Evolutionary conservation across 2,329 filamentous ascomycete species (phyloP).

Genomic region (Colletotrichum sp.): DNA sequence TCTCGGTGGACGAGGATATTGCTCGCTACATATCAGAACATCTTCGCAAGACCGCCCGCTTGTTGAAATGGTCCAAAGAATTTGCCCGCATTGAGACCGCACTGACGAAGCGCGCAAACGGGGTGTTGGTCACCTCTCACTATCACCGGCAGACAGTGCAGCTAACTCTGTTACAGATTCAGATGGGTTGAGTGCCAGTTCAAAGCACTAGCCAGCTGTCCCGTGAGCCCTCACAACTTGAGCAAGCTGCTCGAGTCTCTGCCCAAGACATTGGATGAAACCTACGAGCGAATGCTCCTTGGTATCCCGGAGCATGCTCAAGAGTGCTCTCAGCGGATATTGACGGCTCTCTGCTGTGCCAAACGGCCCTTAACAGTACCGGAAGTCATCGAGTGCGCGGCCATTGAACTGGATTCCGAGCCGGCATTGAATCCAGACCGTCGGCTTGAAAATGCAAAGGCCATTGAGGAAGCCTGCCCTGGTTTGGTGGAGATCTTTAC

Average conservation of each 20-base stretch:
- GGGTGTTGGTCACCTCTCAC: neutral
- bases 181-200: constrained; percentile 28
- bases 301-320: neutral
- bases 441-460: neutral
- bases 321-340: neutral
- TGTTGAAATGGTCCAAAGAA: neutral
- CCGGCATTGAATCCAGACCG: neutral
- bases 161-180: constrained; percentile 25
- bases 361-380: neutral
- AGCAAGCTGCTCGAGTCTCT: constrained; percentile 29
- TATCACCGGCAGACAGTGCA: neutral
- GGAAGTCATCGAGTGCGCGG: neutral
- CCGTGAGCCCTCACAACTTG: neutral
- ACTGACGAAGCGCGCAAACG: neutral
- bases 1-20: neutral
- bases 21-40: neutral
- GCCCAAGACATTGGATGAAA: constrained; percentile 30
- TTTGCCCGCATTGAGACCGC: neutral
- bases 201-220: constrained; percentile 17
- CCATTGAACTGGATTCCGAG: neutral
- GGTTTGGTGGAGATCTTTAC: neutral
- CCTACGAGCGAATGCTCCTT: constrained; percentile 24
- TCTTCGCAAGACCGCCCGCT: neutral
- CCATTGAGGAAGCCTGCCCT: neutral
- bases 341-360: neutral